A percentile compares a stretch with the other conserved stretches of the same genome.
phyloP scores from a whole-genome alignment of 2,329 filamentous ascomycete species.

The Dryadomyces quercus-mongolicae region DNA sequence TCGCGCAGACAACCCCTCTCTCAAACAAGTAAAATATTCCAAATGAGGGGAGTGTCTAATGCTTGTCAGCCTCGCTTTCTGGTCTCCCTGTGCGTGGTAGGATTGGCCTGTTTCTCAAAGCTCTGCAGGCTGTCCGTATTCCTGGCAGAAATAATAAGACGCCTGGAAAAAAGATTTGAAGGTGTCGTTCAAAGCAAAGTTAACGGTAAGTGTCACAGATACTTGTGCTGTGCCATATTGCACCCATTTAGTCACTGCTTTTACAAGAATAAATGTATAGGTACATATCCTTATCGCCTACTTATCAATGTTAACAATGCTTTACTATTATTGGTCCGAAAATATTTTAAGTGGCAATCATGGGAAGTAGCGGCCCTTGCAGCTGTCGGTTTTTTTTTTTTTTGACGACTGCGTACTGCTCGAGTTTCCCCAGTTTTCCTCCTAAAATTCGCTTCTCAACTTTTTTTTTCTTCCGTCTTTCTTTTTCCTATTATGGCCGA shows the following conservation, averaged over 20 bases:
- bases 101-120: background rate
- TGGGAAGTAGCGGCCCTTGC: background rate
- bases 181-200: background rate
- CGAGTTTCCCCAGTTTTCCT: conserved; percentile 6
- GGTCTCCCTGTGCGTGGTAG: background rate
- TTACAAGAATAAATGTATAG: no score
- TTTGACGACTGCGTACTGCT: background rate
- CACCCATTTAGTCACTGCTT: no score
- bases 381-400: conserved; percentile 1
- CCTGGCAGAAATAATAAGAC: background rate
- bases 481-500: conserved; percentile 5
- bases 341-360: conserved; percentile 7
- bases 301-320: conserved; percentile 1
- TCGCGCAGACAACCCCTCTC: background rate
- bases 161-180: background rate
- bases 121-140: background rate
- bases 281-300: background rate
- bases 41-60: background rate
- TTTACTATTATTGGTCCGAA: conserved; percentile 3
- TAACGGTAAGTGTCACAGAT: background rate
- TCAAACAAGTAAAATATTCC: background rate
- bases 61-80: background rate
- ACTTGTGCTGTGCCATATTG: background rate
- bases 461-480: conserved; percentile 1
- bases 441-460: background rate